Conservation (phyloP, 805 yeast species). For the Yamadazyma philogaea region DNA sequence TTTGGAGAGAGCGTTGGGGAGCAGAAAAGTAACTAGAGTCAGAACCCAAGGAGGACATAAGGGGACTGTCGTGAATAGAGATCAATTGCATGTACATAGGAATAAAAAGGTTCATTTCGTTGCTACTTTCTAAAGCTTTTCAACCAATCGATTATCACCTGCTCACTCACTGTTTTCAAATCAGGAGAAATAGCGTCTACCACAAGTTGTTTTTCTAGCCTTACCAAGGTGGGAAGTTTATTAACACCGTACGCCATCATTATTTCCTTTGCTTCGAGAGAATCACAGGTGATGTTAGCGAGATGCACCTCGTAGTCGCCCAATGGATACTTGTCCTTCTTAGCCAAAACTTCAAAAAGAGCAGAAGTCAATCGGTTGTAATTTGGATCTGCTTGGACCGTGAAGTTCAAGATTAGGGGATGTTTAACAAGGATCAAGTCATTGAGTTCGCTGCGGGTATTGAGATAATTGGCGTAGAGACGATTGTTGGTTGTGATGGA, state of each 20-base stretch:
- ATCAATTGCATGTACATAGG: neutral
- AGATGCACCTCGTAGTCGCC: conserved; percentile 48
- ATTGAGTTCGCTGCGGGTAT: conserved; percentile 58
- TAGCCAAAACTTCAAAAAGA: conserved; percentile 36
- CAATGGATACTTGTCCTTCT: conserved; percentile 31
- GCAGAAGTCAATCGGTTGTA: conserved; percentile 63
- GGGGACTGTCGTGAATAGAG: neutral
- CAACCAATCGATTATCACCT: conserved; percentile 29
- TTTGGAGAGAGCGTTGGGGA: conserved; percentile 92
- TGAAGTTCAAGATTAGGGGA: conserved; percentile 71
- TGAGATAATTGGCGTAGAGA: conserved; percentile 41
- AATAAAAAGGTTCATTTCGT: neutral
- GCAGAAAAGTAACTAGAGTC: conserved; percentile 49
- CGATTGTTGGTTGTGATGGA: conserved; percentile 39
- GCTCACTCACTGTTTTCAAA: conserved; percentile 20
- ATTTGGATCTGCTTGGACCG: conserved; percentile 59
- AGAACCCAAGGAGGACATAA: neutral
- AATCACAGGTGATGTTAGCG: conserved; percentile 73
- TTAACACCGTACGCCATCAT: conserved; percentile 53
- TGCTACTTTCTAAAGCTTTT: conserved; percentile 7
- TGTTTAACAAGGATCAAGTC: conserved; percentile 48
- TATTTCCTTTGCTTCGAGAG: conserved; percentile 58
- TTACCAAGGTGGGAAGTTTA: conserved; percentile 63
- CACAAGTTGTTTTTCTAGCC: conserved; percentile 64
- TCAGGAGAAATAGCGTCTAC: conserved; percentile 24